A percentile compares a stretch with the other conserved stretches of the same genome.
Evolutionary conservation across 306 rosid genomes (phyloP).

Genomic region (Herpetospermum pedunculosum): DNA sequence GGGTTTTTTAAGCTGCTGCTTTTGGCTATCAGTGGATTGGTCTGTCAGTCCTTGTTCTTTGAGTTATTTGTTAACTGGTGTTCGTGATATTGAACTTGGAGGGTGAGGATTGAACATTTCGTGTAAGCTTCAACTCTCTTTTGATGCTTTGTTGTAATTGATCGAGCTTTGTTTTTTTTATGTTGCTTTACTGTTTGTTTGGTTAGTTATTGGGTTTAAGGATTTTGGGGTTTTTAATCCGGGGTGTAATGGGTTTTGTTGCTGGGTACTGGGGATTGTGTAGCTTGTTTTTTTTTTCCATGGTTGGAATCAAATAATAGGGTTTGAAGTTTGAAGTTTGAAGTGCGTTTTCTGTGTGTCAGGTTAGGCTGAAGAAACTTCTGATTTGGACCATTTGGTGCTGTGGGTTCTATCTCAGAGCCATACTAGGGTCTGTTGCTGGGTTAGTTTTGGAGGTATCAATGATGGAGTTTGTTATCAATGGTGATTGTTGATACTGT

Average conservation of each 20-base stretch:
- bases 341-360: neutral
- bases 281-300: neutral
- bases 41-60: neutral
- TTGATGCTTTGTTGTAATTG: neutral
- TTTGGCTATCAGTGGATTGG: neutral
- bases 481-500: constrained; percentile 17
- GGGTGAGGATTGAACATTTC: neutral
- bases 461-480: constrained; percentile 1
- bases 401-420: neutral
- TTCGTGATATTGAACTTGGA: neutral
- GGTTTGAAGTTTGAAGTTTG: too few species aligned
- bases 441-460: neutral
- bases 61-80: neutral
- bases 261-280: neutral
- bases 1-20: neutral
- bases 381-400: neutral
- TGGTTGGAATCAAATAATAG: neutral
- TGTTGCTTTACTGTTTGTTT: neutral
- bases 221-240: neutral
- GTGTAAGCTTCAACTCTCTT: neutral
- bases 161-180: neutral
- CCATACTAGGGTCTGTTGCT: neutral
- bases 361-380: neutral
- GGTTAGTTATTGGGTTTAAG: neutral
- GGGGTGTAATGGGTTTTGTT: neutral